Base-by-base conservation (phyloP, 768 basidiomycete genomes). In the Cytidiella melzeri region DNA sequence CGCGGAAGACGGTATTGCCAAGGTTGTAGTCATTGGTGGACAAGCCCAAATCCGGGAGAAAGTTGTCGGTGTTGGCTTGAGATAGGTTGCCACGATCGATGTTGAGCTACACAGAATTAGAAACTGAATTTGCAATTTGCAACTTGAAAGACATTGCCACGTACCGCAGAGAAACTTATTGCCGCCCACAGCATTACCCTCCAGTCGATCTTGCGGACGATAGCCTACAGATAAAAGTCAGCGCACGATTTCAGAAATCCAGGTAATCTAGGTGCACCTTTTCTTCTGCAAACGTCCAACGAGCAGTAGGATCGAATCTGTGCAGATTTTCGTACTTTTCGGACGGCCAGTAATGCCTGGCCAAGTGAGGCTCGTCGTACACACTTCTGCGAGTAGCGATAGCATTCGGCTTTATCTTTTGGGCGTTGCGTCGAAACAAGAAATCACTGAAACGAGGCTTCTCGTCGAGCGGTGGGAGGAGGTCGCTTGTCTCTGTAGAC, bases 241-340 rank as follows among this genome's bases (percentile, higher is more conserved):
- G 45, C 3, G 19, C 37, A 26, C 26, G 15, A 11, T 10, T 18
- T 2, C 13, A 28, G 13, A 9, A 45, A 10, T 10, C 19, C 21
- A 37, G 23, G 11, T 12, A 24, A 48, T 0, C 19, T 20, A 10
- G 7, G 25, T 69, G 37, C 43, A 75, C 74, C 63, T 67, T 69
- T 60, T 84, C 82, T 61, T 84, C 81, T 26, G 76, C 57, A 71
- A 74, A 80, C 9, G 83, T 82, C 83, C 83, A 84, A 15, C 81
- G 71, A 20, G 80, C 81, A 18, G 61, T 50, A 3, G 78, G 77
- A 56, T 84, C 78, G 53, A 86, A 83, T 5, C 80, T 69, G 52
- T 77, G 77, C 5, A 70, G 57, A 54, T 80, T 81, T 61, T 83
- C 80, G 48, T 79, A 81, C 52, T 69, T 60, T 2, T 69, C 64